Base-by-base conservation (phyloP, 1,284 basidiomycete species). In the Pholiota adiposa region DNA sequence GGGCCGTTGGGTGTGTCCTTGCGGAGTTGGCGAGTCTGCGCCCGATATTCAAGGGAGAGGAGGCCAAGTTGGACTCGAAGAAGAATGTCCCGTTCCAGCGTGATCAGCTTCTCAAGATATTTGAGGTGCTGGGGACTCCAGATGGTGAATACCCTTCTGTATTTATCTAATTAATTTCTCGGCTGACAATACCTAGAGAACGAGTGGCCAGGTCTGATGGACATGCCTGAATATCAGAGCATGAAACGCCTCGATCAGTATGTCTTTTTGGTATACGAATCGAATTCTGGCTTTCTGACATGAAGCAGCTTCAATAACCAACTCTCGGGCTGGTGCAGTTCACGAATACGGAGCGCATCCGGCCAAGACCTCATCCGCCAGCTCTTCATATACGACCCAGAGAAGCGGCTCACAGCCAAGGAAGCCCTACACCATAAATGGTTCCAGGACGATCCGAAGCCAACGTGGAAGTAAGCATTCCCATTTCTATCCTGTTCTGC, bases 41-140 rank as follows among this genome's bases (percentile, higher is more conserved):
- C 8, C 97, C 97, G 0, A 98, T 99, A 67, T 99, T 99, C 82
- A 99, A 99, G 73, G 97, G 97, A 12, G 97, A 99, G 73, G 97
- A 99, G 75, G 97, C 96, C 5, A 98, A 98, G 74, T 78, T 98
- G 60, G 96, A 98, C 70, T 87, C 86, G 18, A 93, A 93, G 77
- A 96, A 96, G 81, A 93, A 90, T 64, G 88, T 97, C 0, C 96
- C 96, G 0, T 98, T 97, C 72, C 96, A 97, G 73, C 84, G 89
- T 57, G 97, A 99, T 74, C 97, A 99, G 70, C 83, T 99, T 64
- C 79, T 92, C 33, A 96, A 94, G 76, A 98, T 99, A 43, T 92
- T 98, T 61, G 97, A 99, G 65, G 90, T 99, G 0, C 77, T 98
- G 11, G 97, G 97, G 1, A 93, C 92, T 0, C 94, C 97, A 19